Conservation (phyloP, 345 rosid species). For the Lumnitzera racemosa region DNA sequence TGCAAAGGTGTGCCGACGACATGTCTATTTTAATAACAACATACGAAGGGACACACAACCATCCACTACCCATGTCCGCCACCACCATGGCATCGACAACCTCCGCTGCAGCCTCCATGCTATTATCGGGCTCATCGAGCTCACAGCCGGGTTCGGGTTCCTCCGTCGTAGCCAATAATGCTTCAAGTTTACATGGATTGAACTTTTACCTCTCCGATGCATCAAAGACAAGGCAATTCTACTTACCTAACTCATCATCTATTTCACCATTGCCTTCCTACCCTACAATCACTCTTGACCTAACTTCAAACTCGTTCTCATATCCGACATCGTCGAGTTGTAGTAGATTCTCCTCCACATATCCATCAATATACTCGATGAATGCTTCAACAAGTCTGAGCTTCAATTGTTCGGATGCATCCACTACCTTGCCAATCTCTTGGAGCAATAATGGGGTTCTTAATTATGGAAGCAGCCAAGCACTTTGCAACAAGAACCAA, state of each 20-base stretch:
- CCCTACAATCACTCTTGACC: slow-evolving; percentile 83
- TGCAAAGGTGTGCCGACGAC: slow-evolving; percentile 84
- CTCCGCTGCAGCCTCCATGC: slow-evolving; percentile 87
- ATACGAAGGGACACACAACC: slow-evolving; percentile 92
- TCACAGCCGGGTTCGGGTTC: slow-evolving; percentile 11
- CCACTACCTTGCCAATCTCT: slow-evolving; percentile 10
- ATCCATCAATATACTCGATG: slow-evolving; percentile 8
- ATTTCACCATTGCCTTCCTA: slow-evolving; percentile 38
- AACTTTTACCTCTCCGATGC: slow-evolving; percentile 47
- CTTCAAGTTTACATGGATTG: slow-evolving; percentile 39
- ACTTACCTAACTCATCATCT: slow-evolving; percentile 36
- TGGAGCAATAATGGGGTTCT: slow-evolving; percentile 30
- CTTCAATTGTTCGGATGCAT: slow-evolving; percentile 45
- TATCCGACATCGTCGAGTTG: slow-evolving; percentile 27
- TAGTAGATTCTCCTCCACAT: slow-evolving; percentile 25
- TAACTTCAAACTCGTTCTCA: slow-evolving; percentile 37
- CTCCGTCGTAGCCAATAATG: not conserved
- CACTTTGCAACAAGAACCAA: slow-evolving; percentile 29
- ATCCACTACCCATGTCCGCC: slow-evolving; percentile 78
- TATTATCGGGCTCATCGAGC: slow-evolving; percentile 48
- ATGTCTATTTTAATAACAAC: slow-evolving; percentile 79
- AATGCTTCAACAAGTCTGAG: slow-evolving; percentile 42
- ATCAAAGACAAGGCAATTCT: slow-evolving; percentile 34
- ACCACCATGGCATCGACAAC: slow-evolving; percentile 95
- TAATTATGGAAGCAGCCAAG: slow-evolving; percentile 23